Evolutionary conservation across 2,329 filamentous ascomycete genomes (phyloP).

Genomic region (Monosporascus sp.): DNA sequence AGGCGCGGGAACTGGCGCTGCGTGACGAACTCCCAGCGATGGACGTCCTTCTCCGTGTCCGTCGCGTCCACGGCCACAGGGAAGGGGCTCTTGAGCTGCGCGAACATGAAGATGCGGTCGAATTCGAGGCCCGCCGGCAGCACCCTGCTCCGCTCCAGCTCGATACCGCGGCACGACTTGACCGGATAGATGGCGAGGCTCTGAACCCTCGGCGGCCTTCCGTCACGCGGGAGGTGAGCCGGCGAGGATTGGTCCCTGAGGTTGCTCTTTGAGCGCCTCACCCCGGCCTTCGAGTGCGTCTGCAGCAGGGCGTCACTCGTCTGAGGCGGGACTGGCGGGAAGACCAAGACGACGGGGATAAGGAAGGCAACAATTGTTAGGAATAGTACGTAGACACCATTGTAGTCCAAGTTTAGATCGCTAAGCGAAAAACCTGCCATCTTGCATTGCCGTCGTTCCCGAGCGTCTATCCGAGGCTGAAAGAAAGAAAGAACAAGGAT

Average conservation of each 20-base stretch:
- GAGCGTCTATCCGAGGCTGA: too few relatives aligned
- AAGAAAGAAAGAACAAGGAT: too few relatives aligned
- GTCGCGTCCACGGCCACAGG: conserved; percentile 32
- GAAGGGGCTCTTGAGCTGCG: conserved; percentile 53
- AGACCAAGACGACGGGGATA: conserved; percentile 47
- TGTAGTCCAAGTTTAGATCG: conserved; percentile 18
- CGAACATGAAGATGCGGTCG: conserved; percentile 80
- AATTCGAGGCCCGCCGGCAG: conserved; percentile 66
- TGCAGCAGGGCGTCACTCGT: conserved; percentile 48
- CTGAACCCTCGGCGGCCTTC: conserved; percentile 33
- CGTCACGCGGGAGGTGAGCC: conserved; percentile 14
- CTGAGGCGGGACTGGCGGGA: conserved; percentile 48
- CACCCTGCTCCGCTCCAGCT: conserved; percentile 60
- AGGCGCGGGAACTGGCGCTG: conserved; percentile 64
- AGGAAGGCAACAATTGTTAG: conserved; percentile 38
- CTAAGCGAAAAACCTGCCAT: conserved; percentile 12
- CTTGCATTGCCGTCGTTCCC: conserved; percentile 3
- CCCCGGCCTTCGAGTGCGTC: conserved; percentile 46
- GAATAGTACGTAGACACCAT: conserved; percentile 18
- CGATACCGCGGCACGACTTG: conserved; percentile 75
- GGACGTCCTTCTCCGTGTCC: conserved; percentile 30
- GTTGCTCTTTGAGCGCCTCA: conserved; percentile 32
- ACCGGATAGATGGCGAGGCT: conserved; percentile 77
- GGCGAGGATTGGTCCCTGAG: conserved; percentile 21
- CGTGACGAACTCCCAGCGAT: conserved; percentile 66